A percentile compares a stretch with the other conserved stretches of the same genome.
Conservation (phyloP, 345 rosid species). For the Camelina hispida region DNA sequence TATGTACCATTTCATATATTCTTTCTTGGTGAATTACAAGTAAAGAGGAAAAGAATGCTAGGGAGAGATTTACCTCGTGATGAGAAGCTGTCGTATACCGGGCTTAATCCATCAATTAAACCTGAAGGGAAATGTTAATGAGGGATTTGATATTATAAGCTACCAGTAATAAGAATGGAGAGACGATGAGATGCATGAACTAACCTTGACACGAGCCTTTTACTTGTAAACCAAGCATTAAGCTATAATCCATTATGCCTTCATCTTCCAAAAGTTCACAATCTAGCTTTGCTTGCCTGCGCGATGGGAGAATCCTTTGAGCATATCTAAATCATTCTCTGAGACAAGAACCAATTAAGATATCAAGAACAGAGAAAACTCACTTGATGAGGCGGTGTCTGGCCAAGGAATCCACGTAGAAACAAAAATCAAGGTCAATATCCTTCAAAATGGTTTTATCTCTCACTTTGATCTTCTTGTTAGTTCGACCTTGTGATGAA, state of each 20-base stretch:
- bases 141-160: not conserved
- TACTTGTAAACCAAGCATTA: slow-evolving; percentile 55
- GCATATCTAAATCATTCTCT: slow-evolving; percentile 5
- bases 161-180: not conserved
- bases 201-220: slow-evolving; percentile 51
- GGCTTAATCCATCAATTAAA: slow-evolving; percentile 35
- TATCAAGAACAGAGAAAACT: slow-evolving; percentile 35
- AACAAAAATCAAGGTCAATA: slow-evolving; percentile 55
- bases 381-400: slow-evolving; percentile 51
- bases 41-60: not conserved
- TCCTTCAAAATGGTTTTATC: slow-evolving; percentile 58
- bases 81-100: slow-evolving; percentile 39
- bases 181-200: slow-evolving; percentile 18
- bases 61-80: slow-evolving; percentile 32
- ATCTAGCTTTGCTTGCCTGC: slow-evolving; percentile 65
- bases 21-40: not conserved
- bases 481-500: slow-evolving; percentile 56
- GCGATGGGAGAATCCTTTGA: not conserved
- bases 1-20: not conserved
- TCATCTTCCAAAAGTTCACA: slow-evolving; percentile 62
- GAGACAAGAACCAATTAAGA: slow-evolving; percentile 34
- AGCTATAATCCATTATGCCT: slow-evolving; percentile 64
- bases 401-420: slow-evolving; percentile 54
- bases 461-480: slow-evolving; percentile 43
- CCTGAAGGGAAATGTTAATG: slow-evolving; percentile 29